Percentiles rank a stretch among this genome's conserved stretches.
Evolutionary conservation across 108 stramenopile species (phyloP).

Genomic region (Seminavis robusta): DNA sequence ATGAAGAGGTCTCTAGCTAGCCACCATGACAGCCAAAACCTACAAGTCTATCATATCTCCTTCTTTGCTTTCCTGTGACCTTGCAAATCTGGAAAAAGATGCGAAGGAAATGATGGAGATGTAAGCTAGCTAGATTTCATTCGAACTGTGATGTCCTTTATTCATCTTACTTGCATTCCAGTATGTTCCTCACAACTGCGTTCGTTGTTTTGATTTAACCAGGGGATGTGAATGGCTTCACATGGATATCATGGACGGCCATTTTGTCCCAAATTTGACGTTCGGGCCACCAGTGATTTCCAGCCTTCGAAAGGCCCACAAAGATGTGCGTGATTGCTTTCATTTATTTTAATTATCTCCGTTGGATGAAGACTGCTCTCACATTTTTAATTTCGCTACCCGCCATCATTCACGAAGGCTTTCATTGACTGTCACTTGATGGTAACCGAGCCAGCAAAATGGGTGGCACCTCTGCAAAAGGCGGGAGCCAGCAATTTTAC

Average conservation of each 20-base stretch:
- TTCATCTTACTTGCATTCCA: neutral
- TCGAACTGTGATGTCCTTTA: neutral
- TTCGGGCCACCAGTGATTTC: slow-evolving; percentile 75
- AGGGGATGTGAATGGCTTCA: slow-evolving; percentile 47
- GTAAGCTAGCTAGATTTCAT: too few relatives aligned
- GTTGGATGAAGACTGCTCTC: too few relatives aligned
- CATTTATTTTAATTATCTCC: slow-evolving; percentile 11
- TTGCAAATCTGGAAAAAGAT: slow-evolving; percentile 72
- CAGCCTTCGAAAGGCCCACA: slow-evolving; percentile 52
- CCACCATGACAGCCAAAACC: too few relatives aligned
- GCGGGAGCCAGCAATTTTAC: slow-evolving; percentile 73
- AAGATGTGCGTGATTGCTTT: slow-evolving; percentile 33
- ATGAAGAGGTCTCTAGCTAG: too few relatives aligned
- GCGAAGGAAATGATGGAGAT: slow-evolving; percentile 57
- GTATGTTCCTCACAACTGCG: too few relatives aligned
- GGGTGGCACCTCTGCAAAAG: slow-evolving; percentile 80
- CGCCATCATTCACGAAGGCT: too few relatives aligned
- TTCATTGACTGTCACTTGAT: slow-evolving; percentile 90
- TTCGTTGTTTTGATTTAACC: neutral
- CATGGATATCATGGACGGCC: slow-evolving; percentile 83
- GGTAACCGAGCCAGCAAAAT: slow-evolving; percentile 84
- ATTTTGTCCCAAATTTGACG: slow-evolving; percentile 79
- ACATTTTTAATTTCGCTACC: neutral
- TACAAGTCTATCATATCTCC: slow-evolving; percentile 63
- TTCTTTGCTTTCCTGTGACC: slow-evolving; percentile 79